Percentiles rank a stretch among this genome's conserved stretches.
phyloP scores from a whole-genome alignment of 2,329 filamentous ascomycete species.

The Catunica adiposa region DNA sequence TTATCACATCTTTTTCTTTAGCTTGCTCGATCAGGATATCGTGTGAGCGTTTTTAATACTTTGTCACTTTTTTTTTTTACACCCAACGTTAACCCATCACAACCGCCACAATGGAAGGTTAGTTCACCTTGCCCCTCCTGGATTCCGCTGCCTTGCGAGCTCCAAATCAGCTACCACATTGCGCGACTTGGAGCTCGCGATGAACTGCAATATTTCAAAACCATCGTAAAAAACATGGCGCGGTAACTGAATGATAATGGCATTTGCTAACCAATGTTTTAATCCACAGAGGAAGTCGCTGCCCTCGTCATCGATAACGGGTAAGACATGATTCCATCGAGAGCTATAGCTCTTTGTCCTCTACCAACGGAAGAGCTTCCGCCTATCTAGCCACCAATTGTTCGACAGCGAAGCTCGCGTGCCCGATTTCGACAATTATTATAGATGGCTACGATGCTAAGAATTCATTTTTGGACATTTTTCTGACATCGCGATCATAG shows the following conservation, averaged over 20 bases:
- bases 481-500: conserved; percentile 30
- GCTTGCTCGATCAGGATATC: conserved; percentile 17
- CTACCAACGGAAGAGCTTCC: conserved; percentile 22
- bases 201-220: background rate
- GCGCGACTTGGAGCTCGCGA: background rate
- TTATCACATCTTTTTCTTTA: conserved; percentile 14
- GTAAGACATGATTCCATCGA: conserved; percentile 47
- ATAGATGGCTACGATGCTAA: background rate
- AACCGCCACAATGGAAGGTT: conserved; percentile 48
- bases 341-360: conserved; percentile 20
- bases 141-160: conserved; percentile 4
- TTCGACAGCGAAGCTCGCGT: background rate
- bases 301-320: conserved; percentile 99
- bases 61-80: conserved; percentile 14
- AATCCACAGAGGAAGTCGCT: conserved; percentile 85
- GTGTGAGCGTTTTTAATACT: conserved; percentile 16
- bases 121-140: conserved; percentile 20
- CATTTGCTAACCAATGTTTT: background rate
- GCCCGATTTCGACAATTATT: background rate
- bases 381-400: conserved; percentile 12
- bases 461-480: background rate
- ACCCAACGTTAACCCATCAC: conserved; percentile 15
- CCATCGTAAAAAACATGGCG: background rate
- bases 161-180: background rate
- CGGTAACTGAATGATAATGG: background rate